Base-by-base conservation (phyloP, 176 grass and related monocot genomes). In the Pontederia paniculata region DNA sequence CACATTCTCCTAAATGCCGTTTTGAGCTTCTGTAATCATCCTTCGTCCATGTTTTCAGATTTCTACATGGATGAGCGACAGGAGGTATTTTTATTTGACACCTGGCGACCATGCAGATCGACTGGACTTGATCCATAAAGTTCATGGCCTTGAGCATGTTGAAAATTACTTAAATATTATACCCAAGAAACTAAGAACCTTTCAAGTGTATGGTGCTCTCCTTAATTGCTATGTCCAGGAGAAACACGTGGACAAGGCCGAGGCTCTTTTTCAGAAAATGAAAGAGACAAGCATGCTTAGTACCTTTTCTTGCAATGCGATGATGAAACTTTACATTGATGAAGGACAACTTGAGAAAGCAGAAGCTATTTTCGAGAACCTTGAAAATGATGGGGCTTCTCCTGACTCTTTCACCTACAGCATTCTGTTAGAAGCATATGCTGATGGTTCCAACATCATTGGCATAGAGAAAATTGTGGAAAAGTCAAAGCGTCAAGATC, bases 41-140 rank as follows among this genome's bases (percentile, higher is more conserved):
- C 45, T 48, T 48, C 45, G 4, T 48, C 14, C 45, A 48, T 14
- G 57, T 42, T 45, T 77, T 43, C 74, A 89, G 80, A 59, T 89
- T 21, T 77, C 80, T 14, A 68, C 62, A 53, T 84, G 85, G 80
- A 84, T 89, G 80, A 89, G 71, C 7, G 73, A 84, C 54, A 65
- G 69, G 65, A 66, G 73, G 62, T 59, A 74, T 28, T 23, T 81
- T 47, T n/a, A 25, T 17, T 54, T 84, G 21, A 45, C 76, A 18
- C 55, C 73, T 1, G 73, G 85, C 41, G 85, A 84, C 9, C 46
- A 78, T 23, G 77, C 80, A 0, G 76, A 77, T 61, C 73, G 77
- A 4, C 65, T 89, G 61, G 50, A 78, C 18, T 58, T 84, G 49
- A 74, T 89, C 12, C 50, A 18, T 62, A 84, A 81, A 75, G 65